Percentiles rank a stretch among this genome's conserved stretches.
Evolutionary conservation across 805 yeast species (phyloP).

Genomic region (Metschnikowia cerradonensis): DNA sequence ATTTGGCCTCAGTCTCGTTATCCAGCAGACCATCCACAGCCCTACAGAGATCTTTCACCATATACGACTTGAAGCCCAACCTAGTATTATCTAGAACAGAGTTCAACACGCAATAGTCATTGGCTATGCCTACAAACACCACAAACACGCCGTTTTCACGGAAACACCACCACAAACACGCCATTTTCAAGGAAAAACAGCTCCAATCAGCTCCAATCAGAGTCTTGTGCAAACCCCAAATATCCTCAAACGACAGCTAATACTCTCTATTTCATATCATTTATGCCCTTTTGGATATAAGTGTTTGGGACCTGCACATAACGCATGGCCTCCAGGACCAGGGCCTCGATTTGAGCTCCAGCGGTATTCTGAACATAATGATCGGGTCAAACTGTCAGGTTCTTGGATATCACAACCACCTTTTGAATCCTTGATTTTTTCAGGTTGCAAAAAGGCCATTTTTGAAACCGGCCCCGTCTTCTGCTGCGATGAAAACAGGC

Average conservation of each 20-base stretch:
- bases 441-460: slow-evolving; percentile 50
- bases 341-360: slow-evolving; percentile 63
- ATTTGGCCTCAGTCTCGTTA: slow-evolving; percentile 31
- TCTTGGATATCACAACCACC: slow-evolving; percentile 22
- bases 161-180: slow-evolving; percentile 33
- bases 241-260: slow-evolving; percentile 82
- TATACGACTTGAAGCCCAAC: slow-evolving; percentile 59
- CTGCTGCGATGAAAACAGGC: slow-evolving; percentile 77
- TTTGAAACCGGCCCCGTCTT: slow-evolving; percentile 46
- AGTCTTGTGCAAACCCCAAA: slow-evolving; percentile 70
- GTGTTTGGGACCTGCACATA: slow-evolving; percentile 32
- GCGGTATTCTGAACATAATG: slow-evolving; percentile 74
- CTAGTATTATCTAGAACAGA: slow-evolving; percentile 67
- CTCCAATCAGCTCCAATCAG: slow-evolving; percentile 50
- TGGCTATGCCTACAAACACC: slow-evolving; percentile 84
- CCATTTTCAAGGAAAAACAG: slow-evolving; percentile 40
- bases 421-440: slow-evolving; percentile 24
- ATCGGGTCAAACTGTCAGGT: slow-evolving; percentile 77
- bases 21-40: slow-evolving; percentile 49
- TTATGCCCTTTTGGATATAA: slow-evolving; percentile 63
- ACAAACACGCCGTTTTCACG: slow-evolving; percentile 13
- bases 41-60: slow-evolving; percentile 53
- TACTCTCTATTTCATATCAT: slow-evolving; percentile 66
- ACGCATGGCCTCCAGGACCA: slow-evolving; percentile 38
- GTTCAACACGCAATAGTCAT: slow-evolving; percentile 79